Percentiles rank a stretch among this genome's conserved stretches.
Evolutionary conservation across 805 yeast species (phyloP).

Genomic region (Lachancea quebecensis): DNA sequence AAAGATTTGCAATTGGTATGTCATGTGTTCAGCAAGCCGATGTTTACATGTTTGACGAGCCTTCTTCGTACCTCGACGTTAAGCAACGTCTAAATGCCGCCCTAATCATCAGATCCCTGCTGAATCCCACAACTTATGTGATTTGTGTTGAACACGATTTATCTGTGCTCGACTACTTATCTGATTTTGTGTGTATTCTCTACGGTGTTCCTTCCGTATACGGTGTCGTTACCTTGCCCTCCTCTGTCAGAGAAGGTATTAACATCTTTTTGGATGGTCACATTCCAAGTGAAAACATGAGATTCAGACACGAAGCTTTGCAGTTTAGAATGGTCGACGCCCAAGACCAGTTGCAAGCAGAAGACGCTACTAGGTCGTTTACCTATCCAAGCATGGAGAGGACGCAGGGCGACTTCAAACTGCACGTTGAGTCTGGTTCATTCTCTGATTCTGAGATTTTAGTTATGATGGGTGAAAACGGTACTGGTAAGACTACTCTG

Average conservation of each 20-base stretch:
- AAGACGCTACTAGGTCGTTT: conserved; percentile 72
- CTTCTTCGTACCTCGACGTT: conserved; percentile 96
- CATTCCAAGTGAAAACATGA: conserved; percentile 91
- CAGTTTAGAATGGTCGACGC: conserved; percentile 93
- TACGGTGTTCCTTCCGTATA: conserved; percentile 98
- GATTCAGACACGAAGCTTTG: conserved; percentile 92
- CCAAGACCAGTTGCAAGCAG: conserved; percentile 57
- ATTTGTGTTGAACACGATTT: conserved; percentile 98
- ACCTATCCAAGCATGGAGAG: conserved; percentile 75
- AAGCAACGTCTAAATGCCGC: conserved; percentile 99
- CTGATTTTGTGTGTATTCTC: conserved; percentile 92
- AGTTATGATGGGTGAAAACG: conserved; percentile 99
- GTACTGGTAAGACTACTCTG: conserved; percentile 98
- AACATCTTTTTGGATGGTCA: conserved; percentile 98
- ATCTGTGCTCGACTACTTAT: conserved; percentile 92
- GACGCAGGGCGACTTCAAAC: conserved; percentile 94
- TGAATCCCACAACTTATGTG: conserved; percentile 71
- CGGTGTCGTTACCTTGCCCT: conserved; percentile 96
- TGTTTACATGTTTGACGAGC: conserved; percentile 99
- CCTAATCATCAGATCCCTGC: conserved; percentile 78
- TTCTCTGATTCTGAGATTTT: conserved; percentile 94
- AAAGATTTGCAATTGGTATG: conserved; percentile 96
- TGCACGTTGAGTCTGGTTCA: conserved; percentile 76
- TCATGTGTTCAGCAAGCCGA: conserved; percentile 92
- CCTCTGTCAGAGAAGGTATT: conserved; percentile 98